A percentile compares a stretch with the other conserved stretches of the same genome.
Conservation (phyloP, 164 flowering plant genomes). For the Buxus sempervirens region DNA sequence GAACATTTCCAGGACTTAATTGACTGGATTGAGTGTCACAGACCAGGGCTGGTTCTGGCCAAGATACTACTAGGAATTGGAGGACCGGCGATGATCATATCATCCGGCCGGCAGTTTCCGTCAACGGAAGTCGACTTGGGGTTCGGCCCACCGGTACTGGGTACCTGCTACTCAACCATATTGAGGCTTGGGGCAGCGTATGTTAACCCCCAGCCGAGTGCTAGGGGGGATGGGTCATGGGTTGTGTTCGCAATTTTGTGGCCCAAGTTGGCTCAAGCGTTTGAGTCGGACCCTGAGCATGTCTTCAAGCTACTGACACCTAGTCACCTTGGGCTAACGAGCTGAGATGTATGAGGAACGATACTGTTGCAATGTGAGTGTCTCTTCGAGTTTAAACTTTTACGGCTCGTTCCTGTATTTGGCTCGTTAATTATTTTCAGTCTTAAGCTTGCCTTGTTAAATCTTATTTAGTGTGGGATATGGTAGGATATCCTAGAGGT, state of each 20-base stretch:
- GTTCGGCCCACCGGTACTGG: constrained; percentile 7
- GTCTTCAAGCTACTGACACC: constrained; percentile 4
- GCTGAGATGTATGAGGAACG: too few relatives aligned
- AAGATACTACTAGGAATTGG: constrained; percentile 9
- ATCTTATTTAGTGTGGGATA: too few relatives aligned
- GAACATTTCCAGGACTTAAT: constrained; percentile 5
- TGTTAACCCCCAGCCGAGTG: constrained; percentile 2
- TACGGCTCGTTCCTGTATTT: too few relatives aligned
- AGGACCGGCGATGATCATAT: not conserved
- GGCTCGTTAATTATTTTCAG: too few relatives aligned
- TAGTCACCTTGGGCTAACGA: not conserved
- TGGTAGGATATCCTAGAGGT: too few relatives aligned
- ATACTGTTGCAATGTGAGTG: too few relatives aligned
- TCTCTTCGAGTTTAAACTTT: too few relatives aligned
- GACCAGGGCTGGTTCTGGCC: constrained; percentile 10
- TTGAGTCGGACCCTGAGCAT: constrained; percentile 9
- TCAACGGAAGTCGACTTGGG: constrained; percentile 2
- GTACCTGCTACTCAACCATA: not conserved
- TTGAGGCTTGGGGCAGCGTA: constrained; percentile 2
- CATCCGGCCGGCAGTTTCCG: constrained; percentile 3
- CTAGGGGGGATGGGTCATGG: constrained; percentile 7
- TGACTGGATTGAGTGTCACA: constrained; percentile 11
- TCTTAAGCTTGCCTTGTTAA: too few relatives aligned
- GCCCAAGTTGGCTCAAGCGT: not conserved
- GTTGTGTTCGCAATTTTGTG: constrained; percentile 11